These are phyloP conservation scores for Hypoxylon trugodes DNA, from an alignment of 495 filamentous ascomycete genomes.

Conservation along the genomic window DNA sequence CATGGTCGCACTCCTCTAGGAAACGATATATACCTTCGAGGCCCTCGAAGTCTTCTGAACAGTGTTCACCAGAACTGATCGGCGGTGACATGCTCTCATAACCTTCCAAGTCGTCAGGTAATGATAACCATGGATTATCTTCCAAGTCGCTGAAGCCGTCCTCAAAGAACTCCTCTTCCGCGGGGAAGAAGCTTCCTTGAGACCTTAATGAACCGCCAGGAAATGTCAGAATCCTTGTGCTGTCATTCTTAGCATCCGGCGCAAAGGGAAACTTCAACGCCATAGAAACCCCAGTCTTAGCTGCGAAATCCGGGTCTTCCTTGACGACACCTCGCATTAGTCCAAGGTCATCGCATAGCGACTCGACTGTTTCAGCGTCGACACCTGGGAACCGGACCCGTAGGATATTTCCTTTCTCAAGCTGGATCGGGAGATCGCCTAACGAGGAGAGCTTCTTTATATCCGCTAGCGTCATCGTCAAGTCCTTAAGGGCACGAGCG, in stretches of 20 bases:
- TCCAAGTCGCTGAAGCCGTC: conserved; percentile 44
- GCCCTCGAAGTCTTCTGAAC: conserved; percentile 72
- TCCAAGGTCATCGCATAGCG: conserved; percentile 85
- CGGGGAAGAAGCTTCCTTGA: conserved; percentile 45
- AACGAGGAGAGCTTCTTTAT: conserved; percentile 76
- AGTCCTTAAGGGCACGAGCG: conserved; percentile 82
- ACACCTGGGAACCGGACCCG: conserved; percentile 91
- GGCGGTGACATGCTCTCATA: conserved; percentile 61
- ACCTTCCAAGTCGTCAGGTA: conserved; percentile 53
- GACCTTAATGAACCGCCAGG: conserved; percentile 57
- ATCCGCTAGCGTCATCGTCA: conserved; percentile 81
- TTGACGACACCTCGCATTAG: conserved; percentile 76
- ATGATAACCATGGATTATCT: conserved; percentile 58
- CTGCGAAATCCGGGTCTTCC: conserved; percentile 80
- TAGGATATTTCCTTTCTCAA: conserved; percentile 67
- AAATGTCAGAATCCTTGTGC: conserved; percentile 55
- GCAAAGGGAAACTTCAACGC: conserved; percentile 89
- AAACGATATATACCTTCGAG: conserved; percentile 88
- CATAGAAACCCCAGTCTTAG: conserved; percentile 67
- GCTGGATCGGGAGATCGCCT: conserved; percentile 82
- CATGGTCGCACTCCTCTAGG: conserved; percentile 82
- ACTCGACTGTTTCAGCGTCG: conserved; percentile 82
- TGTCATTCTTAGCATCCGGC: conserved; percentile 58
- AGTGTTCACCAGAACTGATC: conserved; percentile 50
- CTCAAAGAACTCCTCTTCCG: conserved; percentile 53